Conservation (phyloP, 345 rosid species). For the Tarenaya hassleriana region DNA sequence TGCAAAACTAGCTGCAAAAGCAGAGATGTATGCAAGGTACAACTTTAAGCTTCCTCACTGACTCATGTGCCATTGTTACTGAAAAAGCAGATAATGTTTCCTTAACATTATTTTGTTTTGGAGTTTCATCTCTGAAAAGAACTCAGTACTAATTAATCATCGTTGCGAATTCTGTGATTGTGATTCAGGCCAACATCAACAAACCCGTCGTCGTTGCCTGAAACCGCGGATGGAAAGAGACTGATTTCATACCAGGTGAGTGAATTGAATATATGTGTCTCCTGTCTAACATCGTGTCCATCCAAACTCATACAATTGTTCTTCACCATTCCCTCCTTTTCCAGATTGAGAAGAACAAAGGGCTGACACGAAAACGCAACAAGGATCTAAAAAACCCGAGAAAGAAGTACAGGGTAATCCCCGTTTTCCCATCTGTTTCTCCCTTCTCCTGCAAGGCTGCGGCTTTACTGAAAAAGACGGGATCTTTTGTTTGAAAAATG, state of each 20-base stretch:
- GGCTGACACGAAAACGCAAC: conserved; percentile 60
- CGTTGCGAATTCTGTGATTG: conserved; percentile 11
- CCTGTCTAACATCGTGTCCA: too few relatives aligned
- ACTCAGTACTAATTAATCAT: too few relatives aligned
- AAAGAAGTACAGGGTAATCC: conserved; percentile 65
- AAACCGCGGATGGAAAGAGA: conserved; percentile 63
- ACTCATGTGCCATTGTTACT: too few relatives aligned
- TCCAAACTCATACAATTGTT: too few relatives aligned
- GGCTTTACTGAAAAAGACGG: neutral
- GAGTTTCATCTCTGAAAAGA: too few relatives aligned
- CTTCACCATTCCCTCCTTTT: too few relatives aligned
- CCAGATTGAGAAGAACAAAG: conserved; percentile 65
- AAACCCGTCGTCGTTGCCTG: conserved; percentile 44
- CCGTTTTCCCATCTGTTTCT: conserved; percentile 7
- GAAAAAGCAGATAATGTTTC: too few relatives aligned
- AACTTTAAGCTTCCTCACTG: neutral
- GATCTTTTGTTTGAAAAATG: conserved; percentile 11
- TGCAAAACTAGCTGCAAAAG: conserved; percentile 62
- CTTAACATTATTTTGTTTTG: too few relatives aligned
- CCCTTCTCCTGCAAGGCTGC: neutral
- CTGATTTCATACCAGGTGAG: conserved; percentile 46
- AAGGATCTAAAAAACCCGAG: conserved; percentile 68
- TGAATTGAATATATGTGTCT: too few relatives aligned
- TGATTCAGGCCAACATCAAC: conserved; percentile 23
- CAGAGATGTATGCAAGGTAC: conserved; percentile 57